Conservation (phyloP, 1,284 basidiomycete genomes). For the Tausonia pullulans region DNA sequence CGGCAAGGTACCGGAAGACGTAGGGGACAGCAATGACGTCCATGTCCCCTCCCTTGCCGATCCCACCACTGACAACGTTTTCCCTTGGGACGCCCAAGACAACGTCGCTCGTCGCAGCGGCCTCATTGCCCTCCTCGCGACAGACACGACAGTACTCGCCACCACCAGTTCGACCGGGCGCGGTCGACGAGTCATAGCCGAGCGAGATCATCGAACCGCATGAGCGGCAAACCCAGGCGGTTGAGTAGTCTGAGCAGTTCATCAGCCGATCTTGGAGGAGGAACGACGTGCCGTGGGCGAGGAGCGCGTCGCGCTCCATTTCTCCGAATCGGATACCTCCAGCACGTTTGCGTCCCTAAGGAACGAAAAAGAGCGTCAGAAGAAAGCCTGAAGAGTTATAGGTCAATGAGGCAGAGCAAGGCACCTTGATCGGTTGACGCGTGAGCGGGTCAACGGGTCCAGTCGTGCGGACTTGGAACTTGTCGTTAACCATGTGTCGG, state of each 20-base stretch:
- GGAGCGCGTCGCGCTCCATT: constrained; percentile 98
- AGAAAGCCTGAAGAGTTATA: constrained; percentile 6
- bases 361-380: constrained; percentile 1
- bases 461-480: constrained; percentile 97
- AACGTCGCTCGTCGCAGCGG: constrained; percentile 36
- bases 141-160: constrained; percentile 86
- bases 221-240: constrained; percentile 91
- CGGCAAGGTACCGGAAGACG: constrained; percentile 36
- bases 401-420: constrained; percentile 21
- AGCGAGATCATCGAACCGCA: constrained; percentile 93
- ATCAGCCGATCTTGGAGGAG: constrained; percentile 94
- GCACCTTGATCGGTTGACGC: constrained; percentile 90
- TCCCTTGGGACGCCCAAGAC: constrained; percentile 51
- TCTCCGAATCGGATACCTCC: constrained; percentile 99
- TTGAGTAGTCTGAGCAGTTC: constrained; percentile 99
- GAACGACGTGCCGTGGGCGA: constrained; percentile 97
- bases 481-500: constrained; percentile 99
- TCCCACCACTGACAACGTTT: constrained; percentile 42
- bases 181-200: constrained; percentile 71
- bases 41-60: constrained; percentile 16
- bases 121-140: constrained; percentile 54
- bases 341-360: constrained; percentile 87
- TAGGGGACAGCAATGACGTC: constrained; percentile 90
- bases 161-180: constrained; percentile 48
- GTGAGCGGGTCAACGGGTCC: constrained; percentile 94